A percentile compares a stretch with the other conserved stretches of the same genome.
These are phyloP conservation scores for Fraxinus greggii DNA, from an alignment of 305 asterid species.

Conservation along the genomic window DNA sequence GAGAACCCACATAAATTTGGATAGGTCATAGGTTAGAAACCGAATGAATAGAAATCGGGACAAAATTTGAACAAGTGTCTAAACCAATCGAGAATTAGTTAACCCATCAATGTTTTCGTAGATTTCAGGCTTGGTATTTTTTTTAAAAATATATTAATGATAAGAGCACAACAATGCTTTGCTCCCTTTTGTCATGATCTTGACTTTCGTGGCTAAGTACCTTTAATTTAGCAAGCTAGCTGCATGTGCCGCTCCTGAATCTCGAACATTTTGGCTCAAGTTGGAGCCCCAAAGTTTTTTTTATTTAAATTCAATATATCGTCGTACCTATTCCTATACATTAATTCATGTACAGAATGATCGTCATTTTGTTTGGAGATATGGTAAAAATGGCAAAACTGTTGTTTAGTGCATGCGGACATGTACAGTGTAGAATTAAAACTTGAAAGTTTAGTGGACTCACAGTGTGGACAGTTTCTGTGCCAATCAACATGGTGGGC, in stretches of 20 bases:
- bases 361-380: background rate
- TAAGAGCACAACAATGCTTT: no score
- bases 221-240: background rate
- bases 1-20: no score
- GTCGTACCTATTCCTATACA: background rate
- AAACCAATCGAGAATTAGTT: no score
- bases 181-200: background rate
- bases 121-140: no score
- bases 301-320: no score
- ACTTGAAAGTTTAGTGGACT: background rate
- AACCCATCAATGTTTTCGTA: no score
- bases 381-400: background rate
- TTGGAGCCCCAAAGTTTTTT: background rate
- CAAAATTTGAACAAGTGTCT: no score
- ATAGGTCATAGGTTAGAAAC: no score
- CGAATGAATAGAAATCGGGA: no score
- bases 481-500: background rate
- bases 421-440: background rate
- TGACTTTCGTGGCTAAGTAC: background rate
- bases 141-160: no score
- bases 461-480: background rate
- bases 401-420: background rate
- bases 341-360: background rate
- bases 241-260: background rate
- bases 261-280: background rate